phyloP scores from a whole-genome alignment of 208 protist species.

The Zelonia costaricensis region DNA sequence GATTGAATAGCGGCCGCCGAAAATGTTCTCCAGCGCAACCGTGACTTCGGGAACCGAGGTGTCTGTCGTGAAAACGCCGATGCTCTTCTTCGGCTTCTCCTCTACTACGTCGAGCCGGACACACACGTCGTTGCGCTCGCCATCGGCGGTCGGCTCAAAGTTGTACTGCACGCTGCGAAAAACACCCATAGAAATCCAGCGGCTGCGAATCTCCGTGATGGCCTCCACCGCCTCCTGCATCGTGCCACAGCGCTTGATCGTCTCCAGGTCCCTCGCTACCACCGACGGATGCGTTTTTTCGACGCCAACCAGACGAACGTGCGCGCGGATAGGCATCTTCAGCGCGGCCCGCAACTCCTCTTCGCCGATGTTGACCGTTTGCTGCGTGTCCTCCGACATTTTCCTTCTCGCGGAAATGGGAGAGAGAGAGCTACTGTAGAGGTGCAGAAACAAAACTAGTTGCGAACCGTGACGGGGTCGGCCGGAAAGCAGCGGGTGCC shows the following conservation, averaged over 20 bases:
- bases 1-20: conserved; percentile 76
- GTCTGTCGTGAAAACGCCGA: conserved; percentile 87
- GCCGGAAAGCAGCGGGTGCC: too few relatives aligned
- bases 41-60: conserved; percentile 75
- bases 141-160: conserved; percentile 79
- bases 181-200: conserved; percentile 72
- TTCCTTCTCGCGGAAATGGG: too few relatives aligned
- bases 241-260: conserved; percentile 68
- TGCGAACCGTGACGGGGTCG: too few relatives aligned
- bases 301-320: conserved; percentile 67
- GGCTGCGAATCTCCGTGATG: conserved; percentile 48
- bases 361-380: conserved; percentile 45
- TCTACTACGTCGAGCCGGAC: conserved; percentile 78
- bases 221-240: conserved; percentile 56
- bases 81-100: conserved; percentile 59
- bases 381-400: conserved; percentile 9
- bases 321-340: conserved; percentile 57
- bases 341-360: conserved; percentile 49
- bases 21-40: conserved; percentile 70
- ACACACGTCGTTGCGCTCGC: conserved; percentile 65
- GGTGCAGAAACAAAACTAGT: too few relatives aligned
- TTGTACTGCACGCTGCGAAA: conserved; percentile 80
- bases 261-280: conserved; percentile 66
- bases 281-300: conserved; percentile 63
- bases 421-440: too few relatives aligned